phyloP scores from a whole-genome alignment of 371 early-diverging fungal genomes.

The Saksenaea vasiformis region DNA sequence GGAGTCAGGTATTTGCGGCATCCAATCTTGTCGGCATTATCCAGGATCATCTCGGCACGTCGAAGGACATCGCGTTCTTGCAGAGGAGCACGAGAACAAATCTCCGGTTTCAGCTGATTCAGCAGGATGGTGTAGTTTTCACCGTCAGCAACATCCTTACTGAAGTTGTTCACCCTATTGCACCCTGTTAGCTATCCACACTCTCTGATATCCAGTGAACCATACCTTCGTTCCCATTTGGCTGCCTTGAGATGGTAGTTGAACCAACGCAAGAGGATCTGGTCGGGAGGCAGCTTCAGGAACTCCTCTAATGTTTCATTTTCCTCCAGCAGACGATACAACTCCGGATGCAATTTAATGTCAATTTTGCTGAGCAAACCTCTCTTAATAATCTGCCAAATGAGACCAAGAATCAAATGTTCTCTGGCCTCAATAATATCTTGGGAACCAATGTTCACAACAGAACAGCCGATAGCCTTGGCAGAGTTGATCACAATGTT shows the following conservation, averaged over 20 bases:
- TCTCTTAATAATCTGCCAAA: slow-evolving; percentile 98
- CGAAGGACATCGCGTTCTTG: slow-evolving; percentile 72
- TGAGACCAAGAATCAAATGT: slow-evolving; percentile 92
- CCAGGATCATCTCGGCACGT: slow-evolving; percentile 88
- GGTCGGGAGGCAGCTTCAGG: slow-evolving; percentile 89
- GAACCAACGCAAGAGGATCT: slow-evolving; percentile 96
- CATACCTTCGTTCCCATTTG: slow-evolving; percentile 73
- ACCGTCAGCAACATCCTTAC: slow-evolving; percentile 90
- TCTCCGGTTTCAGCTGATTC: slow-evolving; percentile 85
- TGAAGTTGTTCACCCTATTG: slow-evolving; percentile 84
- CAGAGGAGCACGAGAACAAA: slow-evolving; percentile 83
- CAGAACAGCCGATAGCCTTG: slow-evolving; percentile 95
- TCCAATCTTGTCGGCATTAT: slow-evolving; percentile 89
- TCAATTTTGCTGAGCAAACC: slow-evolving; percentile 93
- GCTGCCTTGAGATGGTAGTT: slow-evolving; percentile 97
- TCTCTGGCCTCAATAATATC: slow-evolving; percentile 94
- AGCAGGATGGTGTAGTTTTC: slow-evolving; percentile 94
- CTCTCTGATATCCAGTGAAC: not conserved
- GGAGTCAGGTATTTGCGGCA: slow-evolving; percentile 94
- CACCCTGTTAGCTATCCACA: not conserved
- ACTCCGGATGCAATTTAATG: slow-evolving; percentile 95
- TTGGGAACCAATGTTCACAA: slow-evolving; percentile 95
- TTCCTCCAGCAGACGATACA: slow-evolving; percentile 90
- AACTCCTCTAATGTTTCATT: slow-evolving; percentile 93
- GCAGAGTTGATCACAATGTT: slow-evolving; percentile 97